A percentile compares a stretch with the other conserved stretches of the same genome.
Evolutionary conservation across 2,329 filamentous ascomycete species (phyloP).

Genomic region (Diaporthe longicolla): DNA sequence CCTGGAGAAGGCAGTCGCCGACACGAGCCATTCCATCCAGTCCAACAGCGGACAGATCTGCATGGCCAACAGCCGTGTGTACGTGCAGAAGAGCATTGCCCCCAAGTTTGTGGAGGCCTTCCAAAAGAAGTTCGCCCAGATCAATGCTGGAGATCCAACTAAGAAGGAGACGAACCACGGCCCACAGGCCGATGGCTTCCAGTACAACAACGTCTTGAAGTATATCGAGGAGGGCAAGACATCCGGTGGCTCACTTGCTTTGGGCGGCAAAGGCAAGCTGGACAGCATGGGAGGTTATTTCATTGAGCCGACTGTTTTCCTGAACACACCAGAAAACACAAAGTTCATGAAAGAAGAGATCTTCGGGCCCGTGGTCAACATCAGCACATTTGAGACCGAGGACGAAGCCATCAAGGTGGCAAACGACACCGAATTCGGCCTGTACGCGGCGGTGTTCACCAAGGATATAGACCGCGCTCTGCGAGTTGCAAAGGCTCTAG

Average conservation of each 20-base stretch:
- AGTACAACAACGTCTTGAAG: slow-evolving; percentile 61
- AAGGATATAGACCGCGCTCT: slow-evolving; percentile 62
- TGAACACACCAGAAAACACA: slow-evolving; percentile 57
- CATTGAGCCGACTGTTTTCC: slow-evolving; percentile 62
- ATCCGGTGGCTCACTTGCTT: slow-evolving; percentile 50
- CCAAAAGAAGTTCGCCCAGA: slow-evolving; percentile 58
- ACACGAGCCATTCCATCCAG: slow-evolving; percentile 60
- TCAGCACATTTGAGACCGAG: slow-evolving; percentile 70
- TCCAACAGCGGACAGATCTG: slow-evolving; percentile 72
- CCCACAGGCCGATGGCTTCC: slow-evolving; percentile 65
- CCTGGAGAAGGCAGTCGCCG: slow-evolving; percentile 73
- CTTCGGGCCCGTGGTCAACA: slow-evolving; percentile 74
- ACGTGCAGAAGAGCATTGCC: slow-evolving; percentile 67
- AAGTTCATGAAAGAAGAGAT: slow-evolving; percentile 72
- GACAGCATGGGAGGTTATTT: slow-evolving; percentile 54
- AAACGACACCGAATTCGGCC: slow-evolving; percentile 70
- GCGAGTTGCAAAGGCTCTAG: slow-evolving; percentile 64
- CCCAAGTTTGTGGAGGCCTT: slow-evolving; percentile 72
- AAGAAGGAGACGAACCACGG: slow-evolving; percentile 54
- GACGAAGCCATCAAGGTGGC: slow-evolving; percentile 66
- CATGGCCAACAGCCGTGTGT: slow-evolving; percentile 71
- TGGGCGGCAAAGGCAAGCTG: slow-evolving; percentile 51
- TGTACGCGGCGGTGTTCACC: slow-evolving; percentile 70
- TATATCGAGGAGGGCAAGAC: slow-evolving; percentile 62
- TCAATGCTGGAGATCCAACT: slow-evolving; percentile 56